Conservation (phyloP, 306 rosid species). For the Corylus avellana region DNA sequence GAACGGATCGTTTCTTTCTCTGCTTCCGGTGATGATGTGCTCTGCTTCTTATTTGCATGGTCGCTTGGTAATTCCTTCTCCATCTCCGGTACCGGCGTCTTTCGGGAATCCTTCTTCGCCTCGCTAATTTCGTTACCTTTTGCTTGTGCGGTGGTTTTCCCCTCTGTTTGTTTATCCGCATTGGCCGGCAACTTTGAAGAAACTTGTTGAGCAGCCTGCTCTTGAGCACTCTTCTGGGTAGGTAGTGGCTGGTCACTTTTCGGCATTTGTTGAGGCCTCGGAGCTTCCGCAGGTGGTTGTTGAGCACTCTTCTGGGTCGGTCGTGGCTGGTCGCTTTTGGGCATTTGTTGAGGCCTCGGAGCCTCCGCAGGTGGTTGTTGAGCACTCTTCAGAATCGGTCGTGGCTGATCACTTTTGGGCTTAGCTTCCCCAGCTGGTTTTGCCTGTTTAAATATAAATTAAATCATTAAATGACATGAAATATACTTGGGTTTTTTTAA, state of each 20-base stretch:
- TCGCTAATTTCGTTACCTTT: slow-evolving; percentile 6
- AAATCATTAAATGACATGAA: too few species aligned
- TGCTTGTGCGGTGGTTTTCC: neutral
- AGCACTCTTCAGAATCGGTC: neutral
- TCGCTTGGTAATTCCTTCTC: slow-evolving; percentile 14
- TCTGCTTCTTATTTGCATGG: neutral
- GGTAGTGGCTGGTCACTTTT: neutral
- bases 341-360: too few species aligned
- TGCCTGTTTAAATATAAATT: too few species aligned
- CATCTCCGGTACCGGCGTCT: neutral
- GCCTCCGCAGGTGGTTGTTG: too few species aligned
- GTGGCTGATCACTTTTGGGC: neutral
- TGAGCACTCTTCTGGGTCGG: neutral
- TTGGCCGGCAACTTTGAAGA: slow-evolving; percentile 5
- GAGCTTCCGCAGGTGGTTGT: slow-evolving; percentile 2
- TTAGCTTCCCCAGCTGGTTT: slow-evolving; percentile 5
- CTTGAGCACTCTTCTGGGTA: neutral
- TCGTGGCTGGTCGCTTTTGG: too few species aligned
- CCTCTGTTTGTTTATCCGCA: slow-evolving; percentile 11
- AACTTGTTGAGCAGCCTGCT: neutral
- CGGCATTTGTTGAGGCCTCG: slow-evolving; percentile 9
- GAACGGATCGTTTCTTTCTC: neutral
- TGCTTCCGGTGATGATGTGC: neutral
- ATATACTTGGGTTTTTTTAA: too few species aligned
- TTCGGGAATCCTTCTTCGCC: too few species aligned